Percentiles rank a stretch among this genome's conserved stretches.
These are phyloP conservation scores for Penicillium paxilli DNA, from an alignment of 495 filamentous ascomycete genomes.

Conservation along the genomic window DNA sequence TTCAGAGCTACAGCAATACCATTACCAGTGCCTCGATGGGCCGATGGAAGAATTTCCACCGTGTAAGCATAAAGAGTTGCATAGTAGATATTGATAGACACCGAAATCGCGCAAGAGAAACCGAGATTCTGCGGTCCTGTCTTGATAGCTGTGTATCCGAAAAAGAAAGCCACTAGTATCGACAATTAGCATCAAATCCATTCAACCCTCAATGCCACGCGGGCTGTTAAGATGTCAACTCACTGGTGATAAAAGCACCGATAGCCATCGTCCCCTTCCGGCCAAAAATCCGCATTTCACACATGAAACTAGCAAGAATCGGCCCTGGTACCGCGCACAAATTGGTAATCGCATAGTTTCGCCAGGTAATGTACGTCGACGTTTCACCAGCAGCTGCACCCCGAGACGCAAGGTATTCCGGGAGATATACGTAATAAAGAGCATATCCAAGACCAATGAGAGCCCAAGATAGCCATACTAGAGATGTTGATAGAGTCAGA, in stretches of 20 bases:
- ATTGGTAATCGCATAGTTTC: conserved; percentile 47
- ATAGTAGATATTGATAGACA: conserved; percentile 48
- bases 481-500: conserved; percentile 26
- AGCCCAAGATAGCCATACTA: conserved; percentile 40
- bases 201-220: too few relatives aligned
- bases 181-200: background rate
- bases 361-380: conserved; percentile 36
- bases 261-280: conserved; percentile 38
- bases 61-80: conserved; percentile 49
- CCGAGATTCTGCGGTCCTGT: conserved; percentile 42
- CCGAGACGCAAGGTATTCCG: conserved; percentile 36
- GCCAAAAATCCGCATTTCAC: conserved; percentile 33
- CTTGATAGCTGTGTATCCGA: conserved; percentile 45
- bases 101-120: conserved; percentile 40
- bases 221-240: background rate
- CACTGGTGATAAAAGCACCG: conserved; percentile 39
- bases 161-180: conserved; percentile 32
- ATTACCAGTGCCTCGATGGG: conserved; percentile 45
- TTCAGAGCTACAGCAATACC: conserved; percentile 41
- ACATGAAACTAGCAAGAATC: conserved; percentile 36
- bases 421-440: conserved; percentile 36
- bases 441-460: conserved; percentile 38
- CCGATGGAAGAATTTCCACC: conserved; percentile 41
- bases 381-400: conserved; percentile 23
- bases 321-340: conserved; percentile 39